Conservation (phyloP, 805 yeast species). For the Myxozyma lipomycoides region DNA sequence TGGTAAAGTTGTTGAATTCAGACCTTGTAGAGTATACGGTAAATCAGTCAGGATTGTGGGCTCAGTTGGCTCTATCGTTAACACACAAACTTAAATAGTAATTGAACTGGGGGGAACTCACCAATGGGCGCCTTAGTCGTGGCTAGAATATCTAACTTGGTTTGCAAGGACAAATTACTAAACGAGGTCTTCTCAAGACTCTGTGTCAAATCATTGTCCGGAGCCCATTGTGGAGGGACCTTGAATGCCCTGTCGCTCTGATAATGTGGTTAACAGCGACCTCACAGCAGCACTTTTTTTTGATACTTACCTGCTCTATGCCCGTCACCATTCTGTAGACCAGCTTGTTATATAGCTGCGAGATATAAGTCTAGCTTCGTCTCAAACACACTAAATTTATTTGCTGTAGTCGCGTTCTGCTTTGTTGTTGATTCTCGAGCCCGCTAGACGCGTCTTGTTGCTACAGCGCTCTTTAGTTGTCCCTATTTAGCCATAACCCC, state of each 20-base stretch:
- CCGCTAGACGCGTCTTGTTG: too few species aligned
- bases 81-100: not conserved
- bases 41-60: conserved; percentile 30
- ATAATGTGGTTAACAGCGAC: too few species aligned
- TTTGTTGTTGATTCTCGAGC: too few species aligned
- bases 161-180: conserved; percentile 2
- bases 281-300: not conserved
- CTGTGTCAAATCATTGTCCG: conserved; percentile 1
- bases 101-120: not conserved
- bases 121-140: conserved; percentile 13
- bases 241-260: not conserved
- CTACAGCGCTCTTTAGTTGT: too few species aligned
- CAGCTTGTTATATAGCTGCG: too few species aligned
- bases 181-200: not conserved
- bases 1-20: conserved; percentile 29
- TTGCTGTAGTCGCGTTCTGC: too few species aligned
- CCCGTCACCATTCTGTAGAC: too few species aligned
- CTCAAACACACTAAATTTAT: too few species aligned
- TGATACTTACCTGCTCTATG: too few species aligned
- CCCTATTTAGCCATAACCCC: too few species aligned
- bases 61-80: conserved; percentile 25
- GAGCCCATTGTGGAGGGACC: conserved; percentile 8
- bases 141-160: conserved; percentile 21
- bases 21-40: conserved; percentile 37
- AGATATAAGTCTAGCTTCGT: too few species aligned